Percentiles rank a stretch among this genome's conserved stretches.
Evolutionary conservation across 371 early-diverging fungal species (phyloP).

Genomic region (Parasitella parasitica): DNA sequence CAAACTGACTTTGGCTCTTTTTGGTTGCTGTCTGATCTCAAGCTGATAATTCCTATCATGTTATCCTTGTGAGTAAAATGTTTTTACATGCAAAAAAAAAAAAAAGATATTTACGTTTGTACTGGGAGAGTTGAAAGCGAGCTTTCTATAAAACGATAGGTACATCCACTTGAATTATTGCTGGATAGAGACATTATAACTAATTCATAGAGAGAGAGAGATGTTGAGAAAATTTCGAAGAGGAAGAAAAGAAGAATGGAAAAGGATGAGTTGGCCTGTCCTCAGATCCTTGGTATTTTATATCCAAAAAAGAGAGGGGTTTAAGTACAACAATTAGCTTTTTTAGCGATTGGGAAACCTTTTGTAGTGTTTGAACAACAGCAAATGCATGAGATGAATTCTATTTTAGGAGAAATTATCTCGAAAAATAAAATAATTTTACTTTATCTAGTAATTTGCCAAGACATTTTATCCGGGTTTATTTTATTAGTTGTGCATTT

Average conservation of each 20-base stretch:
- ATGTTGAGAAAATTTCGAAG: slow-evolving; percentile 5
- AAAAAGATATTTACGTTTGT: slow-evolving; percentile 24
- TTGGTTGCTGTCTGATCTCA: slow-evolving; percentile 30
- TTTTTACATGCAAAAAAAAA: background rate
- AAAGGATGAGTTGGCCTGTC: background rate
- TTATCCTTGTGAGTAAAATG: background rate
- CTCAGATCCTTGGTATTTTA: background rate
- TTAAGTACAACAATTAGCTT: background rate
- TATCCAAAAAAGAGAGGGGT: slow-evolving; percentile 7
- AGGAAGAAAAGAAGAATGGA: slow-evolving; percentile 11
- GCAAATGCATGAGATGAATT: slow-evolving; percentile 17
- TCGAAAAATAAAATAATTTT: slow-evolving; percentile 9
- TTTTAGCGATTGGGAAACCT: background rate
- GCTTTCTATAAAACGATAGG: slow-evolving; percentile 46
- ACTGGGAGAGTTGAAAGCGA: slow-evolving; percentile 32
- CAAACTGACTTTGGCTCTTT: slow-evolving; percentile 22
- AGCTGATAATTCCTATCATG: slow-evolving; percentile 4
- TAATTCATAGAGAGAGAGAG: background rate
- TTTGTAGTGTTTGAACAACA: background rate
- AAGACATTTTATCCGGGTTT: slow-evolving; percentile 26
- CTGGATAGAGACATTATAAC: background rate
- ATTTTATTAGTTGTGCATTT: slow-evolving; percentile 1
- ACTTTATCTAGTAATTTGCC: slow-evolving; percentile 19
- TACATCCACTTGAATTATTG: slow-evolving; percentile 25
- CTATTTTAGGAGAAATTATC: slow-evolving; percentile 29